Evolutionary conservation across 2,329 filamentous ascomycete genomes (phyloP).

Genomic region (Phaeophleospora eucalypticola): DNA sequence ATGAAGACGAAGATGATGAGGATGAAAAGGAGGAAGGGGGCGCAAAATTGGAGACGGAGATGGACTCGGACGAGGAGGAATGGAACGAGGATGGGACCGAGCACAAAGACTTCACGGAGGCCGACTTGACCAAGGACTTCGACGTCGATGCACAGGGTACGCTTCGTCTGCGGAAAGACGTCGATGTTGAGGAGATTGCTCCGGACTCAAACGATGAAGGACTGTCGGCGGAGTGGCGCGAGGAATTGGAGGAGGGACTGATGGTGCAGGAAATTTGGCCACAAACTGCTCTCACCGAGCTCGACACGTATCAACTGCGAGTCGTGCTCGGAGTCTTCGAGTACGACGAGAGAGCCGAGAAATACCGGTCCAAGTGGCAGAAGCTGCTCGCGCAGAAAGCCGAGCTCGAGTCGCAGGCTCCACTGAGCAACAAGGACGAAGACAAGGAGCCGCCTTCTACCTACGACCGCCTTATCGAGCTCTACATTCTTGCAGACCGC

Average conservation of each 20-base stretch:
- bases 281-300: not conserved
- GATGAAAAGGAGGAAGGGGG: not conserved
- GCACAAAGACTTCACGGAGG: not conserved
- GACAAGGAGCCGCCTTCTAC: not conserved
- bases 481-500: constrained; percentile 7
- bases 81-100: not conserved
- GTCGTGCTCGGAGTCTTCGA: not conserved
- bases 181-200: not conserved
- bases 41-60: not conserved
- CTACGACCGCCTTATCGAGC: constrained; percentile 2
- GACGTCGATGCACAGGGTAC: not conserved
- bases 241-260: not conserved
- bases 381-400: not conserved
- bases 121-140: no score
- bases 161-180: not conserved
- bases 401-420: not conserved
- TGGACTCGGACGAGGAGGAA: not conserved
- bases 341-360: not conserved
- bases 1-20: not conserved
- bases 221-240: no score
- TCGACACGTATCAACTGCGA: constrained; percentile 9
- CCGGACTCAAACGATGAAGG: no score
- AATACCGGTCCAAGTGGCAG: not conserved
- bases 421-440: no score
- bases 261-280: not conserved